Conservation (phyloP, 192 early-diverging fungal genomes). For the Coemansia sp. region DNA sequence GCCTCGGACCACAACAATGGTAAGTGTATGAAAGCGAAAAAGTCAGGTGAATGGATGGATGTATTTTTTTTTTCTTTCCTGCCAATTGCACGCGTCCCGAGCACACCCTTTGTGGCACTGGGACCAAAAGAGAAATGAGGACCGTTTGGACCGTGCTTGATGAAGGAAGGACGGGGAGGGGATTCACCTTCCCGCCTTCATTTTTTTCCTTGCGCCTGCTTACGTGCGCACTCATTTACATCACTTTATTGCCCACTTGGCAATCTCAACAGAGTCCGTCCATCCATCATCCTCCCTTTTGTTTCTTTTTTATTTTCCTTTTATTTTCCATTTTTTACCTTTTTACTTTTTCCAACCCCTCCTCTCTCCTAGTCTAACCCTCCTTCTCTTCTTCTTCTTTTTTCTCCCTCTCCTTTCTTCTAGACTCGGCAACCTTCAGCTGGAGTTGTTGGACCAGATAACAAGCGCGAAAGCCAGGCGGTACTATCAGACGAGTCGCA, state of each 20-base stretch:
- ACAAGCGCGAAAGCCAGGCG: slow-evolving; percentile 17
- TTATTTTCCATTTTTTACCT: slow-evolving; percentile 35
- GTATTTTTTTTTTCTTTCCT: not conserved
- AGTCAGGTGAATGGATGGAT: not conserved
- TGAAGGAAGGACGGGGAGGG: too few relatives aligned
- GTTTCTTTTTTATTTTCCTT: slow-evolving; percentile 13
- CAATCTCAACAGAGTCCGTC: slow-evolving; percentile 13
- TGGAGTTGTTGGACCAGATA: not conserved
- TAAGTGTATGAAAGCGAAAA: slow-evolving; percentile 3
- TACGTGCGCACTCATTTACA: slow-evolving; percentile 1
- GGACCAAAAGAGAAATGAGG: not conserved
- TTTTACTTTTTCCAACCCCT: slow-evolving; percentile 33
- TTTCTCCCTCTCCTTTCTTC: slow-evolving; percentile 10
- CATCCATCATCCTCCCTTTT: slow-evolving; percentile 12
- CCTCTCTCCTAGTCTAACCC: slow-evolving; percentile 36
- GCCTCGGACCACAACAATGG: slow-evolving; percentile 12
- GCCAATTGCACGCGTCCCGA: too few relatives aligned
- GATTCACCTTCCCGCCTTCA: too few relatives aligned
- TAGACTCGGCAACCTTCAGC: not conserved
- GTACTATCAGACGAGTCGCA: slow-evolving; percentile 43
- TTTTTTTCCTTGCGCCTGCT: slow-evolving; percentile 12
- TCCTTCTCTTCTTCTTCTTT: too few relatives aligned
- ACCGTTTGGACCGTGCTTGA: not conserved
- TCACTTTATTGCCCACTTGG: slow-evolving; percentile 19
- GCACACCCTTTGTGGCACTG: too few relatives aligned